A percentile compares a stretch with the other conserved stretches of the same genome.
Conservation (phyloP, 2,329 filamentous ascomycete genomes). For the Paecilomyces sp. region DNA sequence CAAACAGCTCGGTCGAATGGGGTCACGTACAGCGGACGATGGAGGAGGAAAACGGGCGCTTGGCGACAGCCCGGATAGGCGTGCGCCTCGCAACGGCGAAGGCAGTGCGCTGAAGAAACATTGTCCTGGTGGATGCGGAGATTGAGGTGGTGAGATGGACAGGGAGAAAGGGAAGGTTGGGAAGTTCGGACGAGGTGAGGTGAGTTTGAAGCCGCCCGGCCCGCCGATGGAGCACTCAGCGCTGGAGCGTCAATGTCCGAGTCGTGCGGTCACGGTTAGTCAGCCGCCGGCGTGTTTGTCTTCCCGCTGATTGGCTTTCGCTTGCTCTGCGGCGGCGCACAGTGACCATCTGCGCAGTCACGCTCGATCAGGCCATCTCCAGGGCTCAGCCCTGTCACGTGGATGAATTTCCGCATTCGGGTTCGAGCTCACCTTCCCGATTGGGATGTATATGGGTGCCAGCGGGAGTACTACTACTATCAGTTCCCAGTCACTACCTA, state of each 20-base stretch:
- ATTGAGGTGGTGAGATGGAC: slow-evolving; percentile 14
- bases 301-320: slow-evolving; percentile 14
- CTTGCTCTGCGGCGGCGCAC: slow-evolving; percentile 9
- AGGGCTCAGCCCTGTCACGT: slow-evolving; percentile 13
- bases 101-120: slow-evolving; percentile 42
- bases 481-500: too few relatives aligned
- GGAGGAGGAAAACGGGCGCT: slow-evolving; percentile 40
- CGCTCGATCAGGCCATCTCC: slow-evolving; percentile 8
- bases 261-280: slow-evolving; percentile 13
- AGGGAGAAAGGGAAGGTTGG: slow-evolving; percentile 23
- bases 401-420: slow-evolving; percentile 16
- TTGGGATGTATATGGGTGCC: not conserved
- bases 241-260: slow-evolving; percentile 4
- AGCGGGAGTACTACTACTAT: too few relatives aligned
- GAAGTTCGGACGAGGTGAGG: slow-evolving; percentile 14
- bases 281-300: slow-evolving; percentile 6
- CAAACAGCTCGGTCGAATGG: slow-evolving; percentile 13
- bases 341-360: slow-evolving; percentile 8
- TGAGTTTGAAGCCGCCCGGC: slow-evolving; percentile 34
- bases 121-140: slow-evolving; percentile 26
- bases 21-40: slow-evolving; percentile 39
- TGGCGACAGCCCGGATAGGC: slow-evolving; percentile 34
- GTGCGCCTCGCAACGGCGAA: slow-evolving; percentile 40
- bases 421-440: not conserved
- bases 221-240: slow-evolving; percentile 12